phyloP scores from a whole-genome alignment of 192 early-diverging fungal species.

The Chytriomyces hyalinus region DNA sequence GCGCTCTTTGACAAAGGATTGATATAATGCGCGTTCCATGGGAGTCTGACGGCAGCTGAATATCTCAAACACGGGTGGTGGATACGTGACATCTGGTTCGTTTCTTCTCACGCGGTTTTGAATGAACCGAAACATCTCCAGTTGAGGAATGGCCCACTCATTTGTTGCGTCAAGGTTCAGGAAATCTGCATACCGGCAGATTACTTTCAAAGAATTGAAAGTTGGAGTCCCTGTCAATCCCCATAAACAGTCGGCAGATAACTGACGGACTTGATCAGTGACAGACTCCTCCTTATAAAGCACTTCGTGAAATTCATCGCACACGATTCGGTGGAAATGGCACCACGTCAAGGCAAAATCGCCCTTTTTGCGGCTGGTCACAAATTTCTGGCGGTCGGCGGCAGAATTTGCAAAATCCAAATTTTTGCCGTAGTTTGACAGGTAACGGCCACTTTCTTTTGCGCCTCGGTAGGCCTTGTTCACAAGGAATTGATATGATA shows the following conservation, averaged over 20 bases:
- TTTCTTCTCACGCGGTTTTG: conserved; percentile 19
- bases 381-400: not conserved
- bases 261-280: not conserved
- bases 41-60: too few species aligned
- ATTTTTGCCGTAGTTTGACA: too few species aligned
- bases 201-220: not conserved
- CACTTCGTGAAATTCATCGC: conserved; percentile 17
- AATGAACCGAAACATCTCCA: too few species aligned
- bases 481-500: conserved; percentile 28
- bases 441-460: too few species aligned
- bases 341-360: conserved; percentile 25
- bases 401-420: not conserved
- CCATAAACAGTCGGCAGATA: conserved; percentile 15
- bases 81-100: conserved; percentile 10
- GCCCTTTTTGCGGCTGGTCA: not conserved
- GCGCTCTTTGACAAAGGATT: too few species aligned
- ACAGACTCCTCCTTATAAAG: not conserved
- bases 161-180: too few species aligned
- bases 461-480: conserved; percentile 9
- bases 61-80: too few species aligned
- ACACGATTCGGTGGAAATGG: conserved; percentile 19
- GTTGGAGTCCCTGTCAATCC: conserved; percentile 26
- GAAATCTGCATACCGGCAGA: not conserved
- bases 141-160: not conserved
- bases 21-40: too few species aligned